phyloP scores from a whole-genome alignment of 2,329 filamentous ascomycete genomes.

The Neonectria hederae region DNA sequence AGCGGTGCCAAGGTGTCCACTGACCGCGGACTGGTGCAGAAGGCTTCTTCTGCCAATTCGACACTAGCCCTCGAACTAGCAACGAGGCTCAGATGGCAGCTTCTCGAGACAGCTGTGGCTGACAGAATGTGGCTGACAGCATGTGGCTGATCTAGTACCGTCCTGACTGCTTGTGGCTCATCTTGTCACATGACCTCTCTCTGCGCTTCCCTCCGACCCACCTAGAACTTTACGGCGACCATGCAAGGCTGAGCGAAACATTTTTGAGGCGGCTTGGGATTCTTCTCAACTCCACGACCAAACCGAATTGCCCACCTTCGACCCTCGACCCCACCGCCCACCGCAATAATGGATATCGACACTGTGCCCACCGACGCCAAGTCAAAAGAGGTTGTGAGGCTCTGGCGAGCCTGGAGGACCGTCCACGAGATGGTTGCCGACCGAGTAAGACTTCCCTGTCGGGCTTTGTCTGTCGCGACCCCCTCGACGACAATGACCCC shows the following conservation, averaged over 20 bases:
- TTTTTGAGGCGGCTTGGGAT: conserved; percentile 35
- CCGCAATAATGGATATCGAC: conserved; percentile 50
- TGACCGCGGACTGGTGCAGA: conserved; percentile 14
- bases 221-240: conserved; percentile 30
- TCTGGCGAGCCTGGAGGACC: conserved; percentile 95
- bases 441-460: conserved; percentile 67
- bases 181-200: conserved; percentile 37
- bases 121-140: background rate
- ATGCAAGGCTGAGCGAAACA: conserved; percentile 45
- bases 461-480: conserved; percentile 15
- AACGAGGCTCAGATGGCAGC: background rate
- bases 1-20: conserved; percentile 22
- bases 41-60: conserved; percentile 3
- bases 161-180: too few species aligned
- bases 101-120: background rate
- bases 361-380: conserved; percentile 59
- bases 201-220: conserved; percentile 28
- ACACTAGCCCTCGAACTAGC: conserved; percentile 3
- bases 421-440: conserved; percentile 95
- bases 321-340: conserved; percentile 8
- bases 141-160: too few species aligned
- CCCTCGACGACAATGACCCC: conserved; percentile 16
- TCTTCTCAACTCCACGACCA: conserved; percentile 19
- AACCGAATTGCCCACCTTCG: conserved; percentile 5
- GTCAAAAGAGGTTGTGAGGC: conserved; percentile 67